phyloP scores from a whole-genome alignment of 2,329 filamentous ascomycete genomes.

The Penicillium frequentans region DNA sequence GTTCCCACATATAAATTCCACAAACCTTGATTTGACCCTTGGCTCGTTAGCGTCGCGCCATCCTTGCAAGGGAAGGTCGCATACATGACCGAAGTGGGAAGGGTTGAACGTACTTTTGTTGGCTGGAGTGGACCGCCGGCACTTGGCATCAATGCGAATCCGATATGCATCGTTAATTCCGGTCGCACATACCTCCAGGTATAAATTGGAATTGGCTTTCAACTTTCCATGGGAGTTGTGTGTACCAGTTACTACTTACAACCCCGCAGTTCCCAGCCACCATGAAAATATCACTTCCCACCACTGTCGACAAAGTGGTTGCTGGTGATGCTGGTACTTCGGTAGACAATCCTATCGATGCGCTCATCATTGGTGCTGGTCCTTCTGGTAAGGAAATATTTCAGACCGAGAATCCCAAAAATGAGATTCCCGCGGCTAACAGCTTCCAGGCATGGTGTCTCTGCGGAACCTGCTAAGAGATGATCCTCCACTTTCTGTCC shows the following conservation, averaged over 20 bases:
- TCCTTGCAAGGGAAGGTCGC: background rate
- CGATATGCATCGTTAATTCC: background rate
- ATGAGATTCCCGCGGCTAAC: background rate
- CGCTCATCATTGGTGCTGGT: conserved; percentile 5
- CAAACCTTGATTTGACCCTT: background rate
- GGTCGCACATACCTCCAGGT: background rate
- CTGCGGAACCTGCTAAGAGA: conserved; percentile 3
- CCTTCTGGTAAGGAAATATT: conserved; percentile 1
- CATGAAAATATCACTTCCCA: background rate
- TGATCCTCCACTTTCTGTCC: conserved; percentile 2
- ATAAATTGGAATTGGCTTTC: background rate
- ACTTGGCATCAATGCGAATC: background rate
- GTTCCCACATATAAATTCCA: background rate
- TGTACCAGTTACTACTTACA: no score
- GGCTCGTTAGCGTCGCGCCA: background rate
- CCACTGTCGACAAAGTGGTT: background rate
- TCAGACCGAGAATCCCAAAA: background rate
- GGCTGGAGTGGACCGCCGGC: background rate
- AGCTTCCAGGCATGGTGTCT: conserved; percentile 1
- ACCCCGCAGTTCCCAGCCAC: background rate
- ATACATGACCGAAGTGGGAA: background rate
- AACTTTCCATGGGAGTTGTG: no score
- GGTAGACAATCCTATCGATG: conserved; percentile 4
- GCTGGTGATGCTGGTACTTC: conserved; percentile 1
- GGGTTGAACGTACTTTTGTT: background rate